A percentile compares a stretch with the other conserved stretches of the same genome.
These are phyloP conservation scores for Pisolithus sp. DNA, from an alignment of 768 basidiomycete species.

Conservation along the genomic window DNA sequence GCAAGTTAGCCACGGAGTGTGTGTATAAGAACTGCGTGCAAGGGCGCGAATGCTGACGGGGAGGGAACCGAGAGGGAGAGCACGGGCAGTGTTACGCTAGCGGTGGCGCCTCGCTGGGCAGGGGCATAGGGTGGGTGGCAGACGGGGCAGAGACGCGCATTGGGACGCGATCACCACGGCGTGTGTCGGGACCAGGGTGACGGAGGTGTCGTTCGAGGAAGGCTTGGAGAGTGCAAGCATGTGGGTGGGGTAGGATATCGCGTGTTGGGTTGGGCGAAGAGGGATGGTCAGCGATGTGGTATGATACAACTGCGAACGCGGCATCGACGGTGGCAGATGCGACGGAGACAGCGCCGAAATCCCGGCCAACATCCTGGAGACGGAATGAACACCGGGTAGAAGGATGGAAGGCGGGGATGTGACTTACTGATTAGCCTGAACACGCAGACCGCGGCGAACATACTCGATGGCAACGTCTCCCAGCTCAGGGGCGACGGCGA, in stretches of 20 bases:
- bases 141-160: constrained; percentile 56
- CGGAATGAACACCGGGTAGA: constrained; percentile 28
- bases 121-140: constrained; percentile 36
- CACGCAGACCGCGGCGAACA: constrained; percentile 45
- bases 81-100: constrained; percentile 48
- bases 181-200: constrained; percentile 59
- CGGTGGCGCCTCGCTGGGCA: constrained; percentile 26
- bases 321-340: constrained; percentile 30
- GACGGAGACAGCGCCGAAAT: constrained; percentile 45
- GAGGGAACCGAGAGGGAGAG: constrained; percentile 57
- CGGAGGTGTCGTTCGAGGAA: constrained; percentile 26
- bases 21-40: constrained; percentile 67
- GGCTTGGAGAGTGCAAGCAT: constrained; percentile 40
- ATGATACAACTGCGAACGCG: constrained; percentile 27
- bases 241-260: constrained; percentile 40
- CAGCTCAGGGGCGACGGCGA: constrained; percentile 48
- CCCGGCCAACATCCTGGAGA: constrained; percentile 30
- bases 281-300: constrained; percentile 26
- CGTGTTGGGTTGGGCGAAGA: constrained; percentile 21
- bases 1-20: constrained; percentile 44
- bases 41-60: constrained; percentile 51
- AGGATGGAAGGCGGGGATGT: constrained; percentile 3
- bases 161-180: constrained; percentile 62
- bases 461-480: constrained; percentile 55
- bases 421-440: constrained; percentile 40